A percentile compares a stretch with the other conserved stretches of the same genome.
Evolutionary conservation across 2,329 filamentous ascomycete genomes (phyloP).

Genomic region (Pseudocercospora macadamiae): DNA sequence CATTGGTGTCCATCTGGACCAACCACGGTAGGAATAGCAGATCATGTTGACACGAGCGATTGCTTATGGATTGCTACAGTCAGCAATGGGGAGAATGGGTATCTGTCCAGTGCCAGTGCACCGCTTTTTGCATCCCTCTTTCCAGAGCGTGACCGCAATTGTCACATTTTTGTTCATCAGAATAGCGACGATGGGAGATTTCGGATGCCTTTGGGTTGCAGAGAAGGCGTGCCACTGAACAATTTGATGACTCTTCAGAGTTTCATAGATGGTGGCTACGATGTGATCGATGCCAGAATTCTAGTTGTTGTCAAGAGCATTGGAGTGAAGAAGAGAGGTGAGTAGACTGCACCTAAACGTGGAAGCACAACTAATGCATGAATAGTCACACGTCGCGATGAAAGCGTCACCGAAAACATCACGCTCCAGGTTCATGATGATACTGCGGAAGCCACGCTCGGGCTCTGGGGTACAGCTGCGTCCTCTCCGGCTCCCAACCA

Average conservation of each 20-base stretch:
- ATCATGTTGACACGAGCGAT: neutral
- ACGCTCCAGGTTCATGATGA: constrained; percentile 62
- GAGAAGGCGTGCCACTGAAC: constrained; percentile 41
- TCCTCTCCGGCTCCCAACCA: constrained; percentile 25
- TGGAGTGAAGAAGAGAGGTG: constrained; percentile 55
- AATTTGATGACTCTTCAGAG: constrained; percentile 61
- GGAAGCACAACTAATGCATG: constrained; percentile 6
- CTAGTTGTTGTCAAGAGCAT: constrained; percentile 63
- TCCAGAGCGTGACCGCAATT: constrained; percentile 58
- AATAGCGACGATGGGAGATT: constrained; percentile 49
- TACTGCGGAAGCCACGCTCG: constrained; percentile 57
- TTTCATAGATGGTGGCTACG: constrained; percentile 59
- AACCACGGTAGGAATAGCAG: constrained; percentile 45
- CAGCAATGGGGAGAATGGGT: constrained; percentile 49
- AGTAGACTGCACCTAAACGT: neutral
- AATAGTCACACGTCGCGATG: constrained; percentile 53
- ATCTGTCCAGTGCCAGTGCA: constrained; percentile 48
- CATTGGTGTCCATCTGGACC: constrained; percentile 60
- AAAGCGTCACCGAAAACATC: constrained; percentile 49
- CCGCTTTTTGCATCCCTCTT: constrained; percentile 60
- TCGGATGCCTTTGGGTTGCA: constrained; percentile 52
- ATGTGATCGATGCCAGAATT: constrained; percentile 55
- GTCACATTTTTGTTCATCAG: constrained; percentile 58
- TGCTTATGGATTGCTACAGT: constrained; percentile 36
- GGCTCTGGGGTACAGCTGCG: constrained; percentile 58